phyloP scores from a whole-genome alignment of 2,329 filamentous ascomycete genomes.

The Penicillium italicum region DNA sequence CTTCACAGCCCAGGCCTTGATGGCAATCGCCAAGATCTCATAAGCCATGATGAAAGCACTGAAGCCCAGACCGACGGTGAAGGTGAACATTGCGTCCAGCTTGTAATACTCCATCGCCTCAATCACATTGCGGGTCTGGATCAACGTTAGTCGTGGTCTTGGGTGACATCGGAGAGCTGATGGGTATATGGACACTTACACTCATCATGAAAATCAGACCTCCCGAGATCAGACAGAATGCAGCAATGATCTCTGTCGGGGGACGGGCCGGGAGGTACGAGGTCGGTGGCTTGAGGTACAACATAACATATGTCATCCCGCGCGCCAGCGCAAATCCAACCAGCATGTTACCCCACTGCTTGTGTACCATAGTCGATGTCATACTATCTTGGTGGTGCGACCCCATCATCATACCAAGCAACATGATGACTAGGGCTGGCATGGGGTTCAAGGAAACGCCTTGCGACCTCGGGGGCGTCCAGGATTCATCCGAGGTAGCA shows the following conservation, averaged over 20 bases:
- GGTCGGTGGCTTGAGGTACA: constrained; percentile 75
- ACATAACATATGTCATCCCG: constrained; percentile 71
- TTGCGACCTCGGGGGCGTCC: constrained; percentile 64
- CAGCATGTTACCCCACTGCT: constrained; percentile 86
- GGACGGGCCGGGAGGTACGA: constrained; percentile 79
- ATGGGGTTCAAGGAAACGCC: constrained; percentile 80
- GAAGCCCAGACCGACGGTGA: constrained; percentile 81
- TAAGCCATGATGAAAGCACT: constrained; percentile 83
- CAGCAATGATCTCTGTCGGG: constrained; percentile 80
- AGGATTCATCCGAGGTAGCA: constrained; percentile 48
- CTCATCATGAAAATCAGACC: constrained; percentile 92
- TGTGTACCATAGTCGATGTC: constrained; percentile 87
- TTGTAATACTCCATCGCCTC: constrained; percentile 70
- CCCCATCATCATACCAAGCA: constrained; percentile 92
- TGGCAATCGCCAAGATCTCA: constrained; percentile 69
- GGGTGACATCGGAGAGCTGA: not conserved
- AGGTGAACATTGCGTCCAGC: constrained; percentile 88
- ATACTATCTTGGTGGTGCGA: constrained; percentile 81
- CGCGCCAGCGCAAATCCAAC: constrained; percentile 76
- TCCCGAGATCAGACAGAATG: constrained; percentile 83
- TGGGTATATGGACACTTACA: constrained; percentile 50
- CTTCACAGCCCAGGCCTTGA: constrained; percentile 80
- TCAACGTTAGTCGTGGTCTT: constrained; percentile 23
- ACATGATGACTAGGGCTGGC: constrained; percentile 77
- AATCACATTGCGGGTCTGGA: constrained; percentile 70